phyloP scores from a whole-genome alignment of 2,329 filamentous ascomycete species.

The Domatiomyces globalis region DNA sequence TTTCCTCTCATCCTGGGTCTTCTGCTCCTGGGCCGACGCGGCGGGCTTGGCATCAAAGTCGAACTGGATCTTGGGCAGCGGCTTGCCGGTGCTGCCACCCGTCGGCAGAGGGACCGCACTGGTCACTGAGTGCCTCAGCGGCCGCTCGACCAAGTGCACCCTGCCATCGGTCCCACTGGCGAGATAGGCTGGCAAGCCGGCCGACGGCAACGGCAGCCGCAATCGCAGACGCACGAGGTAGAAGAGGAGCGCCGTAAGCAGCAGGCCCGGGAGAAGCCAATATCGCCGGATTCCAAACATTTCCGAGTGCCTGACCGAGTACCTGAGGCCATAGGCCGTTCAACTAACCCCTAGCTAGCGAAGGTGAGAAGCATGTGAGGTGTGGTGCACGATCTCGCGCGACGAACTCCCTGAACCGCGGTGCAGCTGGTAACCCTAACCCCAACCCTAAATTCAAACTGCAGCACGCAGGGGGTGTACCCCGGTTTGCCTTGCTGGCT shows the following conservation, averaged over 20 bases:
- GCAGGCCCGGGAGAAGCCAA: slow-evolving; percentile 15
- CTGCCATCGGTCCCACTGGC: background rate
- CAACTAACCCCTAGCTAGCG: background rate
- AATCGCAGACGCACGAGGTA: slow-evolving; percentile 4
- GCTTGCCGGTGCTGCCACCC: too few relatives aligned
- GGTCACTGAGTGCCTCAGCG: slow-evolving; percentile 13
- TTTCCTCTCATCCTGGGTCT: slow-evolving; percentile 20
- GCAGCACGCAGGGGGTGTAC: too few relatives aligned
- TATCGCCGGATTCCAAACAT: slow-evolving; percentile 14
- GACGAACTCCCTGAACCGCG: too few relatives aligned
- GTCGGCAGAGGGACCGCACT: slow-evolving; percentile 10
- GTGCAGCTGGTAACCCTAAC: too few relatives aligned
- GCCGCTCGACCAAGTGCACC: slow-evolving; percentile 12
- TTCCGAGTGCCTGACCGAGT: background rate
- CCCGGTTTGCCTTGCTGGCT: too few relatives aligned
- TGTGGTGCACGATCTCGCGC: too few relatives aligned
- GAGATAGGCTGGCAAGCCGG: background rate
- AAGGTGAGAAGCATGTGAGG: background rate
- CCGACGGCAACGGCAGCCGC: background rate
- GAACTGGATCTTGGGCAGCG: slow-evolving; percentile 17
- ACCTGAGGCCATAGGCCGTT: background rate
- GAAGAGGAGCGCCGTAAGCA: slow-evolving; percentile 10
- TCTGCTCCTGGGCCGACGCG: slow-evolving; percentile 9
- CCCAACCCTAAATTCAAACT: too few relatives aligned
- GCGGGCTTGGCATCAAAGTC: slow-evolving; percentile 8